These are phyloP conservation scores for Colletotrichum australisinense DNA, from an alignment of 2,329 filamentous ascomycete species.

Conservation along the genomic window DNA sequence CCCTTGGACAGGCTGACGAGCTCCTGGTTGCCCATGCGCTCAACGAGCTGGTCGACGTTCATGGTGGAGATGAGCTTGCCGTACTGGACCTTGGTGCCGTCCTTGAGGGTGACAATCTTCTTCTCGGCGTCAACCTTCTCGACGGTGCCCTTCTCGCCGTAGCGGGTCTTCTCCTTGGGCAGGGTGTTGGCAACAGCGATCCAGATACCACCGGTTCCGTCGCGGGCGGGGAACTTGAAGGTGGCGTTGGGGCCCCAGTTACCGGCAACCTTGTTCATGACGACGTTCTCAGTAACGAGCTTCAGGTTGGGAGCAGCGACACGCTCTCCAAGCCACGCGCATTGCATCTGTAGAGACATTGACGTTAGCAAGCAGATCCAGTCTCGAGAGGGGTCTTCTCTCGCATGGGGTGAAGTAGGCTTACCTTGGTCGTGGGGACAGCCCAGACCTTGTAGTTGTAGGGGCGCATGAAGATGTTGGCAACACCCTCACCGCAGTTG, in stretches of 20 bases:
- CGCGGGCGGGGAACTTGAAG: conserved; percentile 96
- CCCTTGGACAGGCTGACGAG: conserved; percentile 86
- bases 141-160: conserved; percentile 87
- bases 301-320: conserved; percentile 97
- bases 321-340: conserved; percentile 97
- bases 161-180: conserved; percentile 90
- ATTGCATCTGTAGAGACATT: conserved; percentile 85
- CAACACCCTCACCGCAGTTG: conserved; percentile 89
- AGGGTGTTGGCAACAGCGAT: conserved; percentile 95
- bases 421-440: conserved; percentile 94
- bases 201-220: conserved; percentile 99
- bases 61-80: conserved; percentile 95
- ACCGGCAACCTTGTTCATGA: conserved; percentile 94
- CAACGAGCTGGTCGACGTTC: conserved; percentile 89
- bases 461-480: conserved; percentile 97
- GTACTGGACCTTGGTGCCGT: conserved; percentile 91
- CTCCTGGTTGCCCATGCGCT: conserved; percentile 89
- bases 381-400: not conserved
- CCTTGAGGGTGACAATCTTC: conserved; percentile 84
- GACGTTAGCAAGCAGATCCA: not conserved
- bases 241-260: conserved; percentile 99
- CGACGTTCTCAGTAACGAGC: conserved; percentile 91
- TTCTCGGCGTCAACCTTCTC: conserved; percentile 86
- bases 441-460: conserved; percentile 99
- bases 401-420: conserved; percentile 37